phyloP scores from a whole-genome alignment of 352 stramenopile species.

The Phytophthora aleatoria region DNA sequence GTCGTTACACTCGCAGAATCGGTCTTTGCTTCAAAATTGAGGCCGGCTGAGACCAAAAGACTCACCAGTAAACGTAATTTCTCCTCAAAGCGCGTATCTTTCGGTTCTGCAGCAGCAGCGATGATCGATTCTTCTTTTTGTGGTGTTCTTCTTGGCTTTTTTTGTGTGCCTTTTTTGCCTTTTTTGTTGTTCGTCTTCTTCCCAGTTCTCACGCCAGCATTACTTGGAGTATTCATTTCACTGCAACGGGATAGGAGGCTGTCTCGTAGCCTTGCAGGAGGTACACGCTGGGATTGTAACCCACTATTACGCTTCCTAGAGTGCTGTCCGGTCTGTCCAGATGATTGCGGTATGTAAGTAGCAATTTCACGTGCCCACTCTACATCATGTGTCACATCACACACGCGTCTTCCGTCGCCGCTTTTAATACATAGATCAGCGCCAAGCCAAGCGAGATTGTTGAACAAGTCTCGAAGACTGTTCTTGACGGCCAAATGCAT shows the following conservation, averaged over 20 bases:
- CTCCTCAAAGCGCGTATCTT: not conserved
- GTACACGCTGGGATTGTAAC: too few species aligned
- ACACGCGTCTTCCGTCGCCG: slow-evolving; percentile 1
- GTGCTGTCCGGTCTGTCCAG: not conserved
- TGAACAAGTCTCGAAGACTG: slow-evolving; percentile 17
- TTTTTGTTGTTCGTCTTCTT: slow-evolving; percentile 28
- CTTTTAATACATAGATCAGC: slow-evolving; percentile 22
- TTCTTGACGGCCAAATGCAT: slow-evolving; percentile 32
- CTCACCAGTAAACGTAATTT: not conserved
- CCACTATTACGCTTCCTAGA: not conserved
- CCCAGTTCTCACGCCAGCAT: not conserved
- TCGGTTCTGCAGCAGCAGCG: not conserved
- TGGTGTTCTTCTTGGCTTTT: not conserved
- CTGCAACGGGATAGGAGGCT: too few species aligned
- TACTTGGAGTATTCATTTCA: too few species aligned
- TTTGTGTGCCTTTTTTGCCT: slow-evolving; percentile 21
- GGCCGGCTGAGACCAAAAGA: slow-evolving; percentile 6
- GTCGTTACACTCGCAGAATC: not conserved
- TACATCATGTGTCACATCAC: slow-evolving; percentile 16
- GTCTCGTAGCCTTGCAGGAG: too few species aligned
- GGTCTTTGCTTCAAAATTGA: not conserved
- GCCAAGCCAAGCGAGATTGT: slow-evolving; percentile 16
- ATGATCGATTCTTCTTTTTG: slow-evolving; percentile 1
- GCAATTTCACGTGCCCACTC: slow-evolving; percentile 16
- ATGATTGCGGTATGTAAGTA: not conserved